Base-by-base conservation (phyloP, 2,329 filamentous ascomycete species). In the Claviceps capensis region DNA sequence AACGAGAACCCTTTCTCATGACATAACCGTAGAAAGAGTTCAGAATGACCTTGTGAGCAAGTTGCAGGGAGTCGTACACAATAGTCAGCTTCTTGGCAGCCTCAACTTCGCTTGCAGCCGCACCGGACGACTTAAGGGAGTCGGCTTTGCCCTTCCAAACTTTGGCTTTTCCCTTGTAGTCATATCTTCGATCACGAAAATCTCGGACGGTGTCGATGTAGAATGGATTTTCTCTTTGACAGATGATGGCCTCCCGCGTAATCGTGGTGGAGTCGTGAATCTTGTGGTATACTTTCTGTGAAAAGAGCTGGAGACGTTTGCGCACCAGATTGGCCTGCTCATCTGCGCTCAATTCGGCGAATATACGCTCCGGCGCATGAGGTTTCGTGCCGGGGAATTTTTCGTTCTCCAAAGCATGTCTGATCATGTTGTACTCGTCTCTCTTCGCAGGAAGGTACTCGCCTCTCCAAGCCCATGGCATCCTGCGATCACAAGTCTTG, bases 11-110 rank as follows among this genome's bases (percentile, higher is more conserved):
- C 66, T 98, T 98, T 72, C 93, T 79, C 93, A 98, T 98, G 66
- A 97, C 93, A 65, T 98, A 98, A 57, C 93, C 93, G 60, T 98
- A 98, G 73, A 98, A 98, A 52, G 89, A 95, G 73, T 98, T 98
- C 52, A 98, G 68, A 76, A 98, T 98, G 71, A 98, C 93, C 67
- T 98, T 98, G 74, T 98, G 93, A 0, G 93, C 93, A 61, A 98
- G 75, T 67, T 98, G 94, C 53, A 98, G 74, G 0, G 93, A 98
- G 65, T 98, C 93, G 65, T 88, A 98, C 4, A 98, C 71, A 47
- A 97, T 77, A 52, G 96, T 93, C 94, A 98, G 98, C 74, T 98
- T 98, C 72, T 96, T 97, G 5, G 89, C 93, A 53, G 88, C 85
- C 13, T 98, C 94, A 16, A 98, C 77, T 60, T 98, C 93, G 1